These are phyloP conservation scores for Roridomyces roridus DNA, from an alignment of 768 basidiomycete genomes.

Conservation along the genomic window DNA sequence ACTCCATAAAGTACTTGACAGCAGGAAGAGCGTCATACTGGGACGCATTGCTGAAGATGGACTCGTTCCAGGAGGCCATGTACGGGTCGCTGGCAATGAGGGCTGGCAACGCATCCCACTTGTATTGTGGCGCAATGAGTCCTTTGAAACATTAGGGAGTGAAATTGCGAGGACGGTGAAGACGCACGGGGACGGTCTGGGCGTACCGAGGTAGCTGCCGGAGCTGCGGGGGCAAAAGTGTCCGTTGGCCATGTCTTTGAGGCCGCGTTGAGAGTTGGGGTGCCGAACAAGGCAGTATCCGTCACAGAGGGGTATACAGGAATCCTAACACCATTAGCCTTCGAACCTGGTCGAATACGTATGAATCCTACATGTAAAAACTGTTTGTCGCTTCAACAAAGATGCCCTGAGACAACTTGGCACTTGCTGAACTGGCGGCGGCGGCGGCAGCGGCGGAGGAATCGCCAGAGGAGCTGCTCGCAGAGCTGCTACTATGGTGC, in stretches of 20 bases:
- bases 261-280: conserved; percentile 68
- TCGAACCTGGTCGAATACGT: too few species aligned
- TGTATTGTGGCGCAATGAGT: conserved; percentile 89
- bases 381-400: conserved; percentile 83
- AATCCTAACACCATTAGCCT: too few species aligned
- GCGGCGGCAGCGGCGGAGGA: conserved; percentile 52
- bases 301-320: conserved; percentile 93
- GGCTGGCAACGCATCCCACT: conserved; percentile 82
- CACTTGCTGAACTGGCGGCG: conserved; percentile 61
- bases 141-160: conserved; percentile 50
- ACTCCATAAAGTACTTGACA: conserved; percentile 74
- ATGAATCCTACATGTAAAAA: conserved; percentile 73
- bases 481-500: conserved; percentile 43
- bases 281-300: conserved; percentile 71
- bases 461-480: conserved; percentile 43
- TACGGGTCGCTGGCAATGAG: conserved; percentile 88
- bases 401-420: conserved; percentile 63
- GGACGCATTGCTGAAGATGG: conserved; percentile 90
- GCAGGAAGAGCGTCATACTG: conserved; percentile 68
- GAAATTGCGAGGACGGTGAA: not conserved
- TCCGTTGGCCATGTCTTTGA: conserved; percentile 77
- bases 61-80: conserved; percentile 85
- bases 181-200: not conserved
- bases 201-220: conserved; percentile 65
- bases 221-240: conserved; percentile 69